phyloP scores from a whole-genome alignment of 2,329 filamentous ascomycete species.

The Trichoderma afroharzianum region DNA sequence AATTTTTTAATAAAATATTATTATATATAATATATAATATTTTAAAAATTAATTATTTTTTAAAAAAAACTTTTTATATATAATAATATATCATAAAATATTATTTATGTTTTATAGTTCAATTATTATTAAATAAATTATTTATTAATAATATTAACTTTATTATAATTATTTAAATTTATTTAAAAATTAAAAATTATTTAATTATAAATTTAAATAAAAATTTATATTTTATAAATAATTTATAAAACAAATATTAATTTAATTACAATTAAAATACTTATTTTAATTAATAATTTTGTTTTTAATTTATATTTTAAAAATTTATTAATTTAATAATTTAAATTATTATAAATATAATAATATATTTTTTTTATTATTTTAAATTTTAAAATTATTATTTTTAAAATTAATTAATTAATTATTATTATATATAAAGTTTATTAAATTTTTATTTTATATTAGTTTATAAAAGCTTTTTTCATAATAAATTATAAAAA shows the following conservation, averaged over 20 bases:
- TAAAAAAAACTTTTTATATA: too few relatives aligned
- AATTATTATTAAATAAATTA: neutral
- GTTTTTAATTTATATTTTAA: neutral
- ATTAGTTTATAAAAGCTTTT: too few relatives aligned
- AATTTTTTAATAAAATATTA: too few relatives aligned
- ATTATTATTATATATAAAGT: too few relatives aligned
- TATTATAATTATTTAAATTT: neutral
- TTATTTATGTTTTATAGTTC: neutral
- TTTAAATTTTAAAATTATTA: too few relatives aligned
- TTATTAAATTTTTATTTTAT: too few relatives aligned
- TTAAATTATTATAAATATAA: neutral
- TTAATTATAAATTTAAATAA: neutral
- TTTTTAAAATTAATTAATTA: too few relatives aligned
- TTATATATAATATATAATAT: too few relatives aligned
- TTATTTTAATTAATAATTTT: neutral
- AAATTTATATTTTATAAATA: neutral
- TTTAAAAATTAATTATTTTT: too few relatives aligned
- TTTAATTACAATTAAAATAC: neutral
- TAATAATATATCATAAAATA: neutral
- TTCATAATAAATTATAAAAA: too few relatives aligned
- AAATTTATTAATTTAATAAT: neutral
- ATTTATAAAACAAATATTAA: neutral
- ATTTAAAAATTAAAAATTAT: neutral
- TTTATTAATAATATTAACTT: neutral
- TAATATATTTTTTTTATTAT: too few relatives aligned